Evolutionary conservation across 441 rosid genomes (phyloP).

Genomic region (Kokia cookei): DNA sequence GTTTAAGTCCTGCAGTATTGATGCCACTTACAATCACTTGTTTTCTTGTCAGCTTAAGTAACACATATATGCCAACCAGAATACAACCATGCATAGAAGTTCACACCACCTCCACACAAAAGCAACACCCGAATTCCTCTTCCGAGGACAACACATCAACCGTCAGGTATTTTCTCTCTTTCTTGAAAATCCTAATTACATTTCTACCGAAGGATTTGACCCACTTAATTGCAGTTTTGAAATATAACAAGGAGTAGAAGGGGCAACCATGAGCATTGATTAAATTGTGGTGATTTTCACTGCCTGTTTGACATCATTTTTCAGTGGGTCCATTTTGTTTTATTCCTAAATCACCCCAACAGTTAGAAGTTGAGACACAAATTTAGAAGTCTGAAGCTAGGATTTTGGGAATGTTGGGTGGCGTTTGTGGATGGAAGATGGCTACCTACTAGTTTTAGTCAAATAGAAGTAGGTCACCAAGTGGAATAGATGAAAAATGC

Average conservation of each 20-base stretch:
- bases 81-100: neutral
- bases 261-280: neutral
- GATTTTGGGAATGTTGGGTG: neutral
- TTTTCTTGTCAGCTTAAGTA: neutral
- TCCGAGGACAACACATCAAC: neutral
- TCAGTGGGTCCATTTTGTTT: neutral
- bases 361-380: neutral
- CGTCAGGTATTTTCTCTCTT: neutral
- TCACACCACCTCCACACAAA: neutral
- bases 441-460: neutral
- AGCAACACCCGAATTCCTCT: neutral
- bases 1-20: neutral
- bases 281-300: neutral
- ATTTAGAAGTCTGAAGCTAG: neutral
- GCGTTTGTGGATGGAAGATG: neutral
- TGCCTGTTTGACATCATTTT: neutral
- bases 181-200: neutral
- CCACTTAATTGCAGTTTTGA: neutral
- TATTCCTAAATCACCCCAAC: neutral
- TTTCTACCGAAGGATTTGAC: neutral
- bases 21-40: neutral
- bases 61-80: neutral
- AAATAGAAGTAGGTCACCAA: neutral
- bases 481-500: neutral
- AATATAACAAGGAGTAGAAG: neutral